Evolutionary conservation across 1,139 yeast species (phyloP).

Genomic region (Entelexis sorbosivorans): DNA sequence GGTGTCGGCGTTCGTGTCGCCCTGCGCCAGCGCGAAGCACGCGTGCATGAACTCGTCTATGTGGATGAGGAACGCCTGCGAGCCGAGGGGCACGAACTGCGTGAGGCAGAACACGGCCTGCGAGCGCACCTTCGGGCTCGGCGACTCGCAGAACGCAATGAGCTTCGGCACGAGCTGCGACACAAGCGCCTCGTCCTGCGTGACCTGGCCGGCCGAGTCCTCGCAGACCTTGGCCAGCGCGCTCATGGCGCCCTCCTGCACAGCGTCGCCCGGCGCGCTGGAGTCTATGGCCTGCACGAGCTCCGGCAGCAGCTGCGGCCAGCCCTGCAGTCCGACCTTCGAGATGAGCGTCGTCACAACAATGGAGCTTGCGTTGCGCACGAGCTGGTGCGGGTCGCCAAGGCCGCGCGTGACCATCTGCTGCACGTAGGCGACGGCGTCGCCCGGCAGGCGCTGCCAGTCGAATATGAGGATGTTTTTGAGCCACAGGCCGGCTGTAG

Average conservation of each 20-base stretch:
- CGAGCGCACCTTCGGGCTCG: conserved; percentile 44
- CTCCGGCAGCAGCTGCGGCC: conserved; percentile 67
- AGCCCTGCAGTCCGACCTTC: conserved; percentile 54
- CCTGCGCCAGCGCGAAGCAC: conserved; percentile 46
- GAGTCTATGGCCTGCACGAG: conserved; percentile 31
- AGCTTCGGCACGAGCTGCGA: conserved; percentile 56
- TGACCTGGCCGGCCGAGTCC: conserved; percentile 53
- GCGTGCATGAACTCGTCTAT: conserved; percentile 55
- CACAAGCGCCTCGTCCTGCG: conserved; percentile 47
- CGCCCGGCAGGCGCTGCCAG: conserved; percentile 27
- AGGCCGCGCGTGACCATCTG: conserved; percentile 60
- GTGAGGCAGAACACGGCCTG: conserved; percentile 63
- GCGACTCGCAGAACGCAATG: conserved; percentile 37
- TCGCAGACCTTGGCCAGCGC: conserved; percentile 84
- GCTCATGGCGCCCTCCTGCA: conserved; percentile 67
- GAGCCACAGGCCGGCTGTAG: conserved; percentile 78
- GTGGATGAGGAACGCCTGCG: conserved; percentile 53
- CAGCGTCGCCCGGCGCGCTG: conserved; percentile 25
- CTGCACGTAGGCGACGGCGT: conserved; percentile 42
- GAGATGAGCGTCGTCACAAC: conserved; percentile 75
- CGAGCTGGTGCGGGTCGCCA: conserved; percentile 45
- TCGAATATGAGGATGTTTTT: conserved; percentile 53
- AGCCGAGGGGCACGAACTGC: conserved; percentile 58
- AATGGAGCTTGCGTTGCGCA: conserved; percentile 81
- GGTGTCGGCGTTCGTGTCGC: conserved; percentile 47